Conservation (phyloP, 1,284 basidiomycete genomes). For the Sphagnurus paluster region DNA sequence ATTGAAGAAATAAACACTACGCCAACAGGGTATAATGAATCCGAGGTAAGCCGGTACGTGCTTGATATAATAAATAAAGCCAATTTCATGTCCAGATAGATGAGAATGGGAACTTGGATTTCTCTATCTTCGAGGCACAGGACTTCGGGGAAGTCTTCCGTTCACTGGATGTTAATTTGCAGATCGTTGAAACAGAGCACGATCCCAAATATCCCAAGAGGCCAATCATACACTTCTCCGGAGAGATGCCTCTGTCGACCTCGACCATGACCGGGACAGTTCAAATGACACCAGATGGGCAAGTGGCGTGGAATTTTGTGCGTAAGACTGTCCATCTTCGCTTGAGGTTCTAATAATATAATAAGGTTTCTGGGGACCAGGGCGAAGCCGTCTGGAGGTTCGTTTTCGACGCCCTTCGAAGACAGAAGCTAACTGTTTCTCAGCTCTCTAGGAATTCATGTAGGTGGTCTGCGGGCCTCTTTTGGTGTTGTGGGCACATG, state of each 20-base stretch:
- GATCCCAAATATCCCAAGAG: slow-evolving; percentile 50
- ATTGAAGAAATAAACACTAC: slow-evolving; percentile 3
- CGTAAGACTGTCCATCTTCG: slow-evolving; percentile 27
- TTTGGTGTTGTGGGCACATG: slow-evolving; percentile 65
- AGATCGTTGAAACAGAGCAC: slow-evolving; percentile 37
- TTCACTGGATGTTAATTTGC: slow-evolving; percentile 46
- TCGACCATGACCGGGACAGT: slow-evolving; percentile 53
- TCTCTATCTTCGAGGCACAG: slow-evolving; percentile 47
- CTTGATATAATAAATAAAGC: background rate
- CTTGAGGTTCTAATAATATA: slow-evolving; percentile 10
- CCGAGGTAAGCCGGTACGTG: slow-evolving; percentile 33
- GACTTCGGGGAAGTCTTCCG: slow-evolving; percentile 55
- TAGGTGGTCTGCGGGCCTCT: slow-evolving; percentile 59
- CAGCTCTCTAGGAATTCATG: slow-evolving; percentile 64
- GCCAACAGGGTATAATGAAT: slow-evolving; percentile 49
- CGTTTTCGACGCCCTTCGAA: slow-evolving; percentile 14
- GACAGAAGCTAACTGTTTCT: no score
- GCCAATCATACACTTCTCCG: slow-evolving; percentile 56
- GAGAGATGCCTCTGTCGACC: slow-evolving; percentile 43
- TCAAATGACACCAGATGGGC: slow-evolving; percentile 54
- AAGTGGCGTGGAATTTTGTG: slow-evolving; percentile 67
- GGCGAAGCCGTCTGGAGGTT: slow-evolving; percentile 65
- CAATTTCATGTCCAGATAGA: slow-evolving; percentile 9
- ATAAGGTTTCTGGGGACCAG: slow-evolving; percentile 56
- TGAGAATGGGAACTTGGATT: slow-evolving; percentile 35